phyloP scores from a whole-genome alignment of 768 basidiomycete species.

The Mycena galopus region DNA sequence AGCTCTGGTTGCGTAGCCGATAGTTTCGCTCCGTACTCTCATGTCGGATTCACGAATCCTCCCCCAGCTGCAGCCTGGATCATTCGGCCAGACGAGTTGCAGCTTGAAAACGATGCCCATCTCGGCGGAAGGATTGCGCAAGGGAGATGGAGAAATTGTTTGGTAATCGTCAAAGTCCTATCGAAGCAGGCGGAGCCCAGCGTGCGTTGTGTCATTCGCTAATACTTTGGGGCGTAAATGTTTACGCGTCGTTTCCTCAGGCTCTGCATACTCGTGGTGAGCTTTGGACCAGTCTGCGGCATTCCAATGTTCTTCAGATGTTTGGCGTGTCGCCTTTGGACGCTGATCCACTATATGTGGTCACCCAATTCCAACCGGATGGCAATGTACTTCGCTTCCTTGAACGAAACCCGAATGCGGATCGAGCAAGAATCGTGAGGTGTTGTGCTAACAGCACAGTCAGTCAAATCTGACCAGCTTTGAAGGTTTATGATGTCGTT shows the following conservation, averaged over 20 bases:
- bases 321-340: slow-evolving; percentile 41
- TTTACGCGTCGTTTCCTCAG: slow-evolving; percentile 21
- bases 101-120: slow-evolving; percentile 28
- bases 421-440: slow-evolving; percentile 40
- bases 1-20: not conserved
- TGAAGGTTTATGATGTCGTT: slow-evolving; percentile 39
- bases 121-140: slow-evolving; percentile 26
- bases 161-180: slow-evolving; percentile 34
- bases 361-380: slow-evolving; percentile 36
- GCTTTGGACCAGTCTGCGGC: slow-evolving; percentile 39
- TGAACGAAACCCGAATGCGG: slow-evolving; percentile 34
- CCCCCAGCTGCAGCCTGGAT: slow-evolving; percentile 31
- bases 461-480: not conserved
- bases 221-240: not conserved
- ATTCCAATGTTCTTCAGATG: slow-evolving; percentile 40
- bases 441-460: not conserved
- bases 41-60: slow-evolving; percentile 30
- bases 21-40: slow-evolving; percentile 4
- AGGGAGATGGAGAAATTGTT: slow-evolving; percentile 26
- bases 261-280: slow-evolving; percentile 34
- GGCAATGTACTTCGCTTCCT: slow-evolving; percentile 39
- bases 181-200: slow-evolving; percentile 23
- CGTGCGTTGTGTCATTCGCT: slow-evolving; percentile 8
- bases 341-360: slow-evolving; percentile 41
- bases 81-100: slow-evolving; percentile 28